Evolutionary conservation across 768 basidiomycete genomes (phyloP).

Genomic region (Suillus decipiens): DNA sequence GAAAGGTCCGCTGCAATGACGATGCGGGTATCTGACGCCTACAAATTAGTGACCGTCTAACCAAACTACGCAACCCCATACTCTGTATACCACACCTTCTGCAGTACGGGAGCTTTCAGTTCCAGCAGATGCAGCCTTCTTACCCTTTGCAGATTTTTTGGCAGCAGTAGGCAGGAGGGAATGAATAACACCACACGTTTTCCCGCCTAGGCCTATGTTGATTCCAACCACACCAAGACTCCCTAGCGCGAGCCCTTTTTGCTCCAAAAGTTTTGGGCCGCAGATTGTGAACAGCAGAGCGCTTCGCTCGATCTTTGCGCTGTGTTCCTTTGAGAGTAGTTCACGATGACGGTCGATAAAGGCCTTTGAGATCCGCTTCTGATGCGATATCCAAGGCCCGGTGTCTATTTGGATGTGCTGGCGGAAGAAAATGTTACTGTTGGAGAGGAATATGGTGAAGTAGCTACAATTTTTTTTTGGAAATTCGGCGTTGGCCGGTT

Average conservation of each 20-base stretch:
- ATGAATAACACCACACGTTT: conserved; percentile 58
- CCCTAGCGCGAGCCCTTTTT: conserved; percentile 78
- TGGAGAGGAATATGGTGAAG: background rate
- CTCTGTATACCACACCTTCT: conserved; percentile 91
- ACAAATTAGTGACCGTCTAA: background rate
- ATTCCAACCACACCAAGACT: conserved; percentile 71
- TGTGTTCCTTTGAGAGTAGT: conserved; percentile 71
- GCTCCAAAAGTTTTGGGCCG: conserved; percentile 82
- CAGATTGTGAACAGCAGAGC: conserved; percentile 82
- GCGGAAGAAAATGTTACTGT: background rate
- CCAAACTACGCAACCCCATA: conserved; percentile 23
- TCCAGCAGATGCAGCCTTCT: conserved; percentile 36
- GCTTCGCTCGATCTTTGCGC: conserved; percentile 82
- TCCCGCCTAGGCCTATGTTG: conserved; percentile 89
- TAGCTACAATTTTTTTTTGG: too few relatives aligned
- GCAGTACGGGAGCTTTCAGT: conserved; percentile 39
- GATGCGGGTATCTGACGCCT: conserved; percentile 83
- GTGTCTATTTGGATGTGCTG: background rate
- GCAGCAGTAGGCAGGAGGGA: conserved; percentile 16
- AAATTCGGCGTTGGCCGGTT: too few relatives aligned
- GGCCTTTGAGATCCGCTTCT: conserved; percentile 39
- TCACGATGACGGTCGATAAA: conserved; percentile 70
- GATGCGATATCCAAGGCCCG: conserved; percentile 14
- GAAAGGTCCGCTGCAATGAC: conserved; percentile 75
- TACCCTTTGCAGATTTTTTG: conserved; percentile 48